phyloP scores from a whole-genome alignment of 2,329 filamentous ascomycete genomes.

The Penicillium crustosum region DNA sequence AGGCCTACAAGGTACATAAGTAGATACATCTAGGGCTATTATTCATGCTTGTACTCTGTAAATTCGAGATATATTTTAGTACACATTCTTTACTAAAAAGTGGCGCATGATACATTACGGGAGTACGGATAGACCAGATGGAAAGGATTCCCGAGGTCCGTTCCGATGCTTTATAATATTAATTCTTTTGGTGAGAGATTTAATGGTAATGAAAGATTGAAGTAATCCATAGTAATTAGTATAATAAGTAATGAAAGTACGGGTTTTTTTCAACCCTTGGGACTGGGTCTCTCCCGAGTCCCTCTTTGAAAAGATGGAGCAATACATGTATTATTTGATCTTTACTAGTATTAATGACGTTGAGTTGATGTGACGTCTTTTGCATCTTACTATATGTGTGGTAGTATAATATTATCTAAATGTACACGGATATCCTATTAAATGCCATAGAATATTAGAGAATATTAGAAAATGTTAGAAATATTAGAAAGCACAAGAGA shows the following conservation, averaged over 20 bases:
- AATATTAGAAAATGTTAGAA: too few species aligned
- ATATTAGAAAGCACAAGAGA: constrained; percentile 9
- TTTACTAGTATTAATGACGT: constrained; percentile 8
- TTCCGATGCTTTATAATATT: not conserved
- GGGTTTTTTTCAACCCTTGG: constrained; percentile 23
- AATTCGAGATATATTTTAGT: not conserved
- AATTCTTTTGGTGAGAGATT: not conserved
- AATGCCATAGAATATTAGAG: constrained; percentile 2
- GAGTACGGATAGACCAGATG: not conserved
- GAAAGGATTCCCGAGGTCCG: constrained; percentile 1
- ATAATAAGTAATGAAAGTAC: constrained; percentile 3
- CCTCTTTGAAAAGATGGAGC: not conserved
- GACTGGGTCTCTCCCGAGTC: constrained; percentile 26
- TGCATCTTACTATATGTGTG: not conserved
- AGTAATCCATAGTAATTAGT: not conserved
- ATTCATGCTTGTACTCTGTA: not conserved
- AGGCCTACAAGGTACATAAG: not conserved
- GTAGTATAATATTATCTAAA: not conserved
- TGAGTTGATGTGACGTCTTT: constrained; percentile 17
- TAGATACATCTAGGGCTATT: not conserved
- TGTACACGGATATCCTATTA: not conserved
- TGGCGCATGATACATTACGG: not conserved
- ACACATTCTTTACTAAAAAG: not conserved
- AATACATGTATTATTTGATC: constrained; percentile 5
- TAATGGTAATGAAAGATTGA: constrained; percentile 1